Conservation (phyloP, 2,329 filamentous ascomycete genomes). For the Alternaria infectoria region DNA sequence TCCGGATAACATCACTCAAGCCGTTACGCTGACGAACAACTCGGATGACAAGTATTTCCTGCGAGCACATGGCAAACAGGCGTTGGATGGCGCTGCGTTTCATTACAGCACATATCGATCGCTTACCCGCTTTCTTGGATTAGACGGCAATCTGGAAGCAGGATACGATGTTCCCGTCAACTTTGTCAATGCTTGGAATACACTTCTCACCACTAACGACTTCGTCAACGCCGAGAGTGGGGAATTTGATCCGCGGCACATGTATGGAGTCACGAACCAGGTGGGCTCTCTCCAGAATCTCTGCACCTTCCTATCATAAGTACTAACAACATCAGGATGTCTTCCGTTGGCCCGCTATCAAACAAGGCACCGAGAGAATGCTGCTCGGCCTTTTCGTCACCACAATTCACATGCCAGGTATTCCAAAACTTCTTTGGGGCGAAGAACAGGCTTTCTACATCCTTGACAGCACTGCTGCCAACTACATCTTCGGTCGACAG, state of each 20-base stretch:
- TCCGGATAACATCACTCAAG: neutral
- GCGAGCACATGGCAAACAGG: constrained; percentile 26
- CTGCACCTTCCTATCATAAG: neutral
- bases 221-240: constrained; percentile 66
- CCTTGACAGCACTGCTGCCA: constrained; percentile 67
- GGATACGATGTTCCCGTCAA: constrained; percentile 41
- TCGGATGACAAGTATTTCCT: neutral
- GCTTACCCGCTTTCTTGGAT: constrained; percentile 66
- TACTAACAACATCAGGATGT: neutral
- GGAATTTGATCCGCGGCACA: constrained; percentile 67
- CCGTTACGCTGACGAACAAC: neutral
- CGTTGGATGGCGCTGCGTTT: constrained; percentile 66
- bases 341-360: neutral
- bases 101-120: constrained; percentile 69
- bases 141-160: constrained; percentile 54
- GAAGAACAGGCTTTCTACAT: constrained; percentile 71
- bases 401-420: neutral
- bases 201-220: constrained; percentile 65
- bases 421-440: neutral
- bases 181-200: constrained; percentile 62
- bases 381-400: neutral
- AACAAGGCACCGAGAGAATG: neutral
- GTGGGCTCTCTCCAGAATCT: constrained; percentile 67
- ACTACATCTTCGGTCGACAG: constrained; percentile 70
- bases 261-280: constrained; percentile 70